Base-by-base conservation (phyloP, 148 eudicot genomes). In the Spergularia bocconei region DNA sequence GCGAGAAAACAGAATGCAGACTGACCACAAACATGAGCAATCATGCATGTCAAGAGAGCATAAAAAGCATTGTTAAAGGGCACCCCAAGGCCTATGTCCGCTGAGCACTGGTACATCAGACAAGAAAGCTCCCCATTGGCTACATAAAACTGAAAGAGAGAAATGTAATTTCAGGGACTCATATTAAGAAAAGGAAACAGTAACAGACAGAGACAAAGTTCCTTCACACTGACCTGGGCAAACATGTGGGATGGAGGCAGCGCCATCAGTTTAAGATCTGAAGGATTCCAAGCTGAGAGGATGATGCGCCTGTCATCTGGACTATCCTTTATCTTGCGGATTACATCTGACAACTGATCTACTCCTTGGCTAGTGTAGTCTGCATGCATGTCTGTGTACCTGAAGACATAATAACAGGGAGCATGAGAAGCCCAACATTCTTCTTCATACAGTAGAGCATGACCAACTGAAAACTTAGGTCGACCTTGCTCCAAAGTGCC, bases 11-110 rank as follows among this genome's bases (percentile, higher is more conserved):
- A 23, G 15, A 52, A 2, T 47, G 1, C 4, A 69, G 54, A 53
- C 93, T 66, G 85, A 92, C 98, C 97, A 87, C 97, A 95, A 80
- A 90, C 90, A 77, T 95, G 96, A 83, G 98, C 97, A 82, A 92
- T 90, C 93, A 89, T 90, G 90, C 96, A 89, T 47, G 97, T 95
- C 82, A 92, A 77, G 41, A 95, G 86, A 58, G 94, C 82, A 80
- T 92, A 92, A 29, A 97, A 92, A 75, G 96, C 96, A 55, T 92
- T 90, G 86, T 90, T 91, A 74, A 92, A 95, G 73, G 98, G 98
- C 71, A 92, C 96, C 29, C 96, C 93, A 63, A 90, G 85, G 72
- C 92, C 97, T 94, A 92, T 90, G 83, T 95, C 97, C 73, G 97
- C 98, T 63, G 98, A 92, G 19, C 89, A 89, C 82, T 95, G 98